Percentiles rank a stretch among this genome's conserved stretches.
These are phyloP conservation scores for Tetrapisispora fleetii DNA, from an alignment of 805 yeast genomes.

Conservation along the genomic window DNA sequence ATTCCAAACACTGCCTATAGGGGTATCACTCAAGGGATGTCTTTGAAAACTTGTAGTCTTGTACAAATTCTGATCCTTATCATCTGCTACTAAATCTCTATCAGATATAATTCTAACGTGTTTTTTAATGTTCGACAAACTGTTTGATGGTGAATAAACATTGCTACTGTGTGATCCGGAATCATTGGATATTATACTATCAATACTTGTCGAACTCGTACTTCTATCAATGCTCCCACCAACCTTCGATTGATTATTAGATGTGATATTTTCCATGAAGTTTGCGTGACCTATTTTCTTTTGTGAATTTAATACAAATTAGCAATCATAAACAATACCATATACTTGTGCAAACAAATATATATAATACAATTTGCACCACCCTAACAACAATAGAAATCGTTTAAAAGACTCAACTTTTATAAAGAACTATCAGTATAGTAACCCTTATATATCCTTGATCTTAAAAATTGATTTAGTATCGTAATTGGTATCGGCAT, in stretches of 20 bases:
- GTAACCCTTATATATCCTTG: neutral
- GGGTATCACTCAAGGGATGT: conserved; percentile 69
- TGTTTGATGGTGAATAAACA: neutral
- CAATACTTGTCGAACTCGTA: neutral
- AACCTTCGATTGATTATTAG: neutral
- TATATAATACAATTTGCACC: too few species aligned
- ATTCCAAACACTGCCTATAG: conserved; percentile 45
- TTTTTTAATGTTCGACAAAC: conserved; percentile 3
- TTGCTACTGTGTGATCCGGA: too few species aligned
- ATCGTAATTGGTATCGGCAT: too few species aligned
- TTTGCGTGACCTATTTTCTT: neutral
- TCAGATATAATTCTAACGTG: conserved; percentile 12
- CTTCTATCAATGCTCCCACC: neutral
- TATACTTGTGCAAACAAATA: too few species aligned
- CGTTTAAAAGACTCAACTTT: too few species aligned
- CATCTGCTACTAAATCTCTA: conserved; percentile 3
- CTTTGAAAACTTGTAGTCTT: conserved; percentile 49
- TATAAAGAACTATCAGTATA: too few species aligned
- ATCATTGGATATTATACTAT: neutral
- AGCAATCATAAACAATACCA: neutral
- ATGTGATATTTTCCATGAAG: neutral
- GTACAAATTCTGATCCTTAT: neutral
- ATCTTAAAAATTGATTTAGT: neutral
- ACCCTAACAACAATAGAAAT: too few species aligned
- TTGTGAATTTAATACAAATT: too few species aligned